Evolutionary conservation across 2,329 filamentous ascomycete genomes (phyloP), one percentile per base, ranked within the genome.

Genomic region (Torrubiellomyces zombiae): DNA sequence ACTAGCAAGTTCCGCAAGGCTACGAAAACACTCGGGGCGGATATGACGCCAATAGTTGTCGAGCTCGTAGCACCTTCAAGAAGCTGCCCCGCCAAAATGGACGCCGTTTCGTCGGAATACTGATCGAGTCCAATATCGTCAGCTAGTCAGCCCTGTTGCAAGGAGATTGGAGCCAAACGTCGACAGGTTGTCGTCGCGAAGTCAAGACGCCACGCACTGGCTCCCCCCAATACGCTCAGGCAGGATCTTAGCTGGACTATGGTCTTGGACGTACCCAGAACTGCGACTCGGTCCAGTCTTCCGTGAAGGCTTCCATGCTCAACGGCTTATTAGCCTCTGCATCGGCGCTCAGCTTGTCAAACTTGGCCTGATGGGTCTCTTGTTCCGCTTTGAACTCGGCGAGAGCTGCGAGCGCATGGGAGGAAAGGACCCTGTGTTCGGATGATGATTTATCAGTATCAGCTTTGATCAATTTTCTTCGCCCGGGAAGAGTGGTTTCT

Each of bases 251-350:
- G n/a, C n/a, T n/a, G n/a, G n/a, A n/a, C n/a, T 14, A n/a, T 15
- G 13, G 16, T 13, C 16, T 11, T 17, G 16, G 11, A 43, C 58
- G 19, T 56, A 79, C 73, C 79, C 80, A 89, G 42, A 89, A 89
- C 50, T 86, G 79, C 32, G 68, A 76, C 40, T 75, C 67, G 42
- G 85, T 80, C 80, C 80, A 89, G 47, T 86, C 75, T 49, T 86
- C 80, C 2, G 60, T 59, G 39, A 86, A 89, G 2, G 64, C 56
- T 16, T 77, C 68, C 67, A 86, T 86, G 10, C 53, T 57, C 27
- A 65, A 32, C 19, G 47, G 44, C 16, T 34, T 28, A 15, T 62
- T 56, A 23, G 63, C 53, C 41, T 78, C 73, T 2, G 71, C 68
- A 18, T 60, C 56, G 8, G 56, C 53, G 48, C 72, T 72, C 26